Percentiles rank a stretch among this genome's conserved stretches.
phyloP scores from a whole-genome alignment of 1,284 basidiomycete genomes.

The Psilocybe mexicana region DNA sequence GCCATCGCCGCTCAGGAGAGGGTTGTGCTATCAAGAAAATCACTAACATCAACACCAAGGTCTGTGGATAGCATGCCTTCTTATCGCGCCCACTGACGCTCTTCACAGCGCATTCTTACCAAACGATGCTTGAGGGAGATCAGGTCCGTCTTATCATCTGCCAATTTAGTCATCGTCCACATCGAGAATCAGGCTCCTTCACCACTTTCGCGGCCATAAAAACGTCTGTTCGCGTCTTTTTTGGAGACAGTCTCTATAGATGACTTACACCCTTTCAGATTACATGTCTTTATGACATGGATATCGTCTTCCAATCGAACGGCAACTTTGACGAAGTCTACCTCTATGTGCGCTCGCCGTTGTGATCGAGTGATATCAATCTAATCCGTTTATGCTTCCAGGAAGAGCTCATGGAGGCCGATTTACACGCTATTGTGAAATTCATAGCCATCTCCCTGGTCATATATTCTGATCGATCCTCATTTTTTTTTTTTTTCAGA shows the following conservation, averaged over 20 bases:
- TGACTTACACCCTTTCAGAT: slow-evolving; percentile 51
- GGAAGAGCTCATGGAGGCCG: slow-evolving; percentile 99
- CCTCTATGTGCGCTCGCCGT: slow-evolving; percentile 67
- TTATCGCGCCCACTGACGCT: slow-evolving; percentile 5
- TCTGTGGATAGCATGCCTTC: slow-evolving; percentile 23
- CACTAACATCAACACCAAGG: slow-evolving; percentile 96
- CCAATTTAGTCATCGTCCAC: slow-evolving; percentile 2
- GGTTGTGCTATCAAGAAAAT: slow-evolving; percentile 97
- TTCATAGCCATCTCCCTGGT: not conserved
- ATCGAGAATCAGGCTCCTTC: slow-evolving; percentile 62
- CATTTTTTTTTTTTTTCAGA: slow-evolving; percentile 47
- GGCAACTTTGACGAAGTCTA: slow-evolving; percentile 96
- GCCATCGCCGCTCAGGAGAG: slow-evolving; percentile 82
- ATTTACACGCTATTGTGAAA: slow-evolving; percentile 95
- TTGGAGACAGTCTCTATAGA: slow-evolving; percentile 3
- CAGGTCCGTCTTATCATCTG: slow-evolving; percentile 54
- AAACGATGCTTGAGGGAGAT: slow-evolving; percentile 94
- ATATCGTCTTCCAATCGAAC: slow-evolving; percentile 87
- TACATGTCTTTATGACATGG: slow-evolving; percentile 95
- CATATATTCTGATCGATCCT: not conserved
- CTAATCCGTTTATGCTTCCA: slow-evolving; percentile 28
- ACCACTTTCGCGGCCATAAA: slow-evolving; percentile 97
- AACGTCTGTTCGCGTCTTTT: slow-evolving; percentile 58
- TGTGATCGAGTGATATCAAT: not conserved
- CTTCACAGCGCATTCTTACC: slow-evolving; percentile 80